A percentile compares a stretch with the other conserved stretches of the same genome.
Evolutionary conservation across 1,284 basidiomycete species (phyloP).

Genomic region (Lentinula novae-zelandiae): DNA sequence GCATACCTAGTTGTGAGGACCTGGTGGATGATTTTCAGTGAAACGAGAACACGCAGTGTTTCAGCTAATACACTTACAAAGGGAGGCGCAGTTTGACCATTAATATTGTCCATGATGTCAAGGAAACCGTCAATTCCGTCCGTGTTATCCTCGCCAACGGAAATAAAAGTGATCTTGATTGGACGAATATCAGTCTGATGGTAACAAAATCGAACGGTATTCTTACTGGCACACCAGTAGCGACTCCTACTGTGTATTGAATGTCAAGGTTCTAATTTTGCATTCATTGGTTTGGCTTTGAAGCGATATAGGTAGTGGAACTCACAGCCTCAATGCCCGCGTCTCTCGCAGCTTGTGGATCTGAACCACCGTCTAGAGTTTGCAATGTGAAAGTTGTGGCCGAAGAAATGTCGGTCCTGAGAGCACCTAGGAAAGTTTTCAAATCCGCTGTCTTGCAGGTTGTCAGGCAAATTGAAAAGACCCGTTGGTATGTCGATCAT

Average conservation of each 20-base stretch:
- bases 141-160: slow-evolving; percentile 18
- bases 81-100: slow-evolving; percentile 25
- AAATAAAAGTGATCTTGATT: slow-evolving; percentile 18
- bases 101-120: slow-evolving; percentile 30
- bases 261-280: slow-evolving; percentile 21
- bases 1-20: slow-evolving; percentile 22
- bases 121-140: slow-evolving; percentile 21
- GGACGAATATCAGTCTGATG: neutral
- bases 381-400: slow-evolving; percentile 28
- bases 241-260: slow-evolving; percentile 29
- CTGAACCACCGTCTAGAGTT: slow-evolving; percentile 25
- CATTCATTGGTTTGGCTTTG: neutral
- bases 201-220: neutral
- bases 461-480: neutral
- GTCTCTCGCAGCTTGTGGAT: slow-evolving; percentile 20
- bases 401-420: slow-evolving; percentile 29
- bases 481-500: neutral
- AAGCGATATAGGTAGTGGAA: neutral
- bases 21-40: neutral
- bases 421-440: slow-evolving; percentile 18
- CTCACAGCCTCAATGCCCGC: slow-evolving; percentile 29
- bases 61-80: slow-evolving; percentile 19
- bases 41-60: neutral
- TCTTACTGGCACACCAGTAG: slow-evolving; percentile 23
- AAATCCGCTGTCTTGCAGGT: slow-evolving; percentile 17